phyloP scores from a whole-genome alignment of 352 stramenopile species.

The Phytophthora megakarya region DNA sequence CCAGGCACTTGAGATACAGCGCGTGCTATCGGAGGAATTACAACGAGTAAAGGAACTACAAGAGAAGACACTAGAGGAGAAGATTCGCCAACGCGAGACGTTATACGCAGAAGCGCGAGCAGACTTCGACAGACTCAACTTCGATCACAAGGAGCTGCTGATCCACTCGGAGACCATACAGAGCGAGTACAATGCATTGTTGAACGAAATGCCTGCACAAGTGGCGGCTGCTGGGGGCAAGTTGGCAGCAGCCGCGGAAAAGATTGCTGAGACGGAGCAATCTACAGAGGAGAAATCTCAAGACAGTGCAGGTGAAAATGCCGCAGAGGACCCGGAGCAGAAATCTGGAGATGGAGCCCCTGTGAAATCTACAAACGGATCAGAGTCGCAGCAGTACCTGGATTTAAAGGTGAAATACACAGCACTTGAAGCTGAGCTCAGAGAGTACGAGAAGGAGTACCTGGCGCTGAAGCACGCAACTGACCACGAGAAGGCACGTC shows the following conservation, averaged over 20 bases:
- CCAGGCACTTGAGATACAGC: constrained; percentile 59
- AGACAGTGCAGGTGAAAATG: constrained; percentile 20
- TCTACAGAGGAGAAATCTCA: constrained; percentile 25
- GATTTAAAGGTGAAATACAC: constrained; percentile 56
- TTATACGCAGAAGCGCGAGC: constrained; percentile 57
- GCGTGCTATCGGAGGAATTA: constrained; percentile 66
- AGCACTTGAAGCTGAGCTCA: constrained; percentile 62
- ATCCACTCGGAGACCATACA: constrained; percentile 83
- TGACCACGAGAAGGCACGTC: constrained; percentile 63
- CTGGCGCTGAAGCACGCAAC: constrained; percentile 54
- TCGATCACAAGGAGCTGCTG: constrained; percentile 81
- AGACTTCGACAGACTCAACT: constrained; percentile 80
- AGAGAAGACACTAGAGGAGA: constrained; percentile 67
- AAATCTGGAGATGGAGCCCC: constrained; percentile 21
- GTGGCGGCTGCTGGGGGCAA: constrained; percentile 41
- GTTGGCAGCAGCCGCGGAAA: constrained; percentile 40
- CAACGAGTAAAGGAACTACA: constrained; percentile 73
- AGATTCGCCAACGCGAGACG: constrained; percentile 65
- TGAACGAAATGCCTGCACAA: constrained; percentile 59
- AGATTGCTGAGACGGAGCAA: constrained; percentile 39
- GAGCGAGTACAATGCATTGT: constrained; percentile 64
- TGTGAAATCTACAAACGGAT: constrained; percentile 14
- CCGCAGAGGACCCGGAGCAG: constrained; percentile 26
- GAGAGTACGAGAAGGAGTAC: constrained; percentile 77
- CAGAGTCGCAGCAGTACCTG: constrained; percentile 43